Evolutionary conservation across 108 stramenopile species (phyloP).

Genomic region (Pseudonitzschia multistriata): DNA sequence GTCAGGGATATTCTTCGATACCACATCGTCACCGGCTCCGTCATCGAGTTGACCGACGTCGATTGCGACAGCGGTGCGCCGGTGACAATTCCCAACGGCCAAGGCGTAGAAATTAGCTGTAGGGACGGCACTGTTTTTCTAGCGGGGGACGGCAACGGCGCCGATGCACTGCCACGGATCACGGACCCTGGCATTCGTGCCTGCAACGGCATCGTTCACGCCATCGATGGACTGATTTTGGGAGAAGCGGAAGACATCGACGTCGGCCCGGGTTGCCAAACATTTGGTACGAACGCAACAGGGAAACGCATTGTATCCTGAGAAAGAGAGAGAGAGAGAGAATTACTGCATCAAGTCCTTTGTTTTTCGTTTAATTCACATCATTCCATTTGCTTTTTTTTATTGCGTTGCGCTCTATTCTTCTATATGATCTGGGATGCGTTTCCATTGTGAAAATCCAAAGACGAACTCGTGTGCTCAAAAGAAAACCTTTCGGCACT

Average conservation of each 20-base stretch:
- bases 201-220: constrained; percentile 56
- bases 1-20: neutral
- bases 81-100: neutral
- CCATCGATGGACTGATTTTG: constrained; percentile 36
- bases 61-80: neutral
- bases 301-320: neutral
- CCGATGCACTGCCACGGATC: constrained; percentile 20
- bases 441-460: no score
- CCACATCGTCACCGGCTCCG: neutral
- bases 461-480: neutral
- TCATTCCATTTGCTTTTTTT: neutral
- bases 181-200: constrained; percentile 37
- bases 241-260: neutral
- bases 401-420: neutral
- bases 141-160: constrained; percentile 24
- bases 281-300: constrained; percentile 1
- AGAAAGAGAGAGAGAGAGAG: no score
- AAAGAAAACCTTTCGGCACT: neutral
- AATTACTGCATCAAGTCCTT: no score
- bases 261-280: neutral
- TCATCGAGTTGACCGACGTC: neutral
- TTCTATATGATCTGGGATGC: no score
- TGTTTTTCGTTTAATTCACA: neutral
- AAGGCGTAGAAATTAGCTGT: neutral
- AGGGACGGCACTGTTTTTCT: neutral